Evolutionary conservation across 2,329 filamentous ascomycete genomes (phyloP).

Genomic region (Hirsutella minnesotensis): DNA sequence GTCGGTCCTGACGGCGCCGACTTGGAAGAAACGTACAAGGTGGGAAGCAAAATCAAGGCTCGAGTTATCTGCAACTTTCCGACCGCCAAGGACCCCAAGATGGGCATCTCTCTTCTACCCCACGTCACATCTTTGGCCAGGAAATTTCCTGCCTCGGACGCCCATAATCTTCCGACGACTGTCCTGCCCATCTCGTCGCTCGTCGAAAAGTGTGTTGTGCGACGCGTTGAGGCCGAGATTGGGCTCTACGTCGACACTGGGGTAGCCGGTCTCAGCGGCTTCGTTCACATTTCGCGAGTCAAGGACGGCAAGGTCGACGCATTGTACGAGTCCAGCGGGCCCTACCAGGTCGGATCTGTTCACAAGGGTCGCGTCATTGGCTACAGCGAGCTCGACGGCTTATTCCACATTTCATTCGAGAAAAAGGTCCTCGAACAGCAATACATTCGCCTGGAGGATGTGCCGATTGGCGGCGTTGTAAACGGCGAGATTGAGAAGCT

Average conservation of each 20-base stretch:
- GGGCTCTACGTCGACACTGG: conserved; percentile 72
- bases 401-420: conserved; percentile 79
- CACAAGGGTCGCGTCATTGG: conserved; percentile 76
- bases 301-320: conserved; percentile 83
- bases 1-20: conserved; percentile 57
- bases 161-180: conserved; percentile 39
- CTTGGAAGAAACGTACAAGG: conserved; percentile 66
- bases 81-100: conserved; percentile 62
- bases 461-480: conserved; percentile 69
- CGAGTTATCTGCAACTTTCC: conserved; percentile 85
- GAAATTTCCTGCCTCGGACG: conserved; percentile 24
- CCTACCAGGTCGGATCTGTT: conserved; percentile 64
- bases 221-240: conserved; percentile 65
- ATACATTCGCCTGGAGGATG: conserved; percentile 84
- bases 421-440: conserved; percentile 72
- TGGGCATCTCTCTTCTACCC: conserved; percentile 81
- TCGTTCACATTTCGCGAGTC: conserved; percentile 88
- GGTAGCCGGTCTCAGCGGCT: conserved; percentile 55
- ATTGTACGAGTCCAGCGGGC: conserved; percentile 63
- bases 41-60: conserved; percentile 73
- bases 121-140: conserved; percentile 58
- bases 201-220: conserved; percentile 66
- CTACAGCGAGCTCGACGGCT: conserved; percentile 76
- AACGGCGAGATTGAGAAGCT: conserved; percentile 79
- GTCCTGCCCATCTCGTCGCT: conserved; percentile 60